These are phyloP conservation scores for Podospora fimiseda DNA, from an alignment of 495 filamentous ascomycete genomes.

Conservation along the genomic window DNA sequence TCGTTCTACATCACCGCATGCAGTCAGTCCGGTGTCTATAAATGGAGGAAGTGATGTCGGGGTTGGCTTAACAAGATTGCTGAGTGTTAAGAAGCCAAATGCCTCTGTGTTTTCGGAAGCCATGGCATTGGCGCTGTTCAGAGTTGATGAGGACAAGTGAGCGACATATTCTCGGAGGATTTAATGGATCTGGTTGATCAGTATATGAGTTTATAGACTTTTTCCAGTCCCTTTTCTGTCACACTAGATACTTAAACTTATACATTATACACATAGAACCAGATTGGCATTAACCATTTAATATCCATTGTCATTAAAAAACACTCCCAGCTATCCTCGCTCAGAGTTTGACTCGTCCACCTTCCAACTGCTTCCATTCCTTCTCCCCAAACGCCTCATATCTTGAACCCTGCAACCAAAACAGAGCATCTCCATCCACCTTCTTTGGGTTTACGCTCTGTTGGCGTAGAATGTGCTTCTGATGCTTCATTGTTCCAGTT, in stretches of 20 bases:
- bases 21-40: background rate
- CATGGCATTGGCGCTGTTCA: conserved; percentile 28
- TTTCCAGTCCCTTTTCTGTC: too few relatives aligned
- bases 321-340: too few relatives aligned
- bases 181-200: too few relatives aligned
- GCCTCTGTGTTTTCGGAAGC: conserved; percentile 25
- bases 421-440: conserved; percentile 54
- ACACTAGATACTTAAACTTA: too few relatives aligned
- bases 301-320: too few relatives aligned
- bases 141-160: conserved; percentile 22
- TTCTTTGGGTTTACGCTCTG: conserved; percentile 64
- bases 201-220: too few relatives aligned
- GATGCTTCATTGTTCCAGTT: conserved; percentile 85
- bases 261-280: too few relatives aligned
- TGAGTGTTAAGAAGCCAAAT: conserved; percentile 25
- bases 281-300: too few relatives aligned
- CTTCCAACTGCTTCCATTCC: conserved; percentile 63
- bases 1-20: conserved; percentile 3
- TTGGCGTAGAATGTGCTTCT: conserved; percentile 61
- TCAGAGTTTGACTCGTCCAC: conserved; percentile 63
- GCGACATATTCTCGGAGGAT: too few relatives aligned
- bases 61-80: conserved; percentile 20
- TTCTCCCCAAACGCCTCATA: conserved; percentile 62
- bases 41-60: conserved; percentile 14
- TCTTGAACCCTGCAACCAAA: conserved; percentile 53